Evolutionary conservation across 495 filamentous ascomycete genomes (phyloP), one percentile per base, ranked within the genome.

Genomic region (Trichocladium uniseriatum): DNA sequence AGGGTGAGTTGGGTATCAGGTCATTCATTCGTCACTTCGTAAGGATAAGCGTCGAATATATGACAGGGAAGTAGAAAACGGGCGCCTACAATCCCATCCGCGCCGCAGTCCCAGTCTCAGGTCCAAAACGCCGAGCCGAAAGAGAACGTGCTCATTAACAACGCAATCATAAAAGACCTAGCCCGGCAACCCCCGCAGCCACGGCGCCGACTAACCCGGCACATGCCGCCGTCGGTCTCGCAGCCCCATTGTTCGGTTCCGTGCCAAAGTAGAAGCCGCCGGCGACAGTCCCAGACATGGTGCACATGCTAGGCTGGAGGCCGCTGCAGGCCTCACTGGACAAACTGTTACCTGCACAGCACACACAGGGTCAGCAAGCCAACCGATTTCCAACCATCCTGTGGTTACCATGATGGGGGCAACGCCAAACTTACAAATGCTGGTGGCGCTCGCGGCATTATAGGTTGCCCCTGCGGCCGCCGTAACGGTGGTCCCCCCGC

Each of bases 381-480:
- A n/a, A n/a, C n/a, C n/a, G n/a, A n/a, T n/a, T n/a, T n/a, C n/a
- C n/a, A n/a, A n/a, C n/a, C n/a, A n/a, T n/a, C n/a, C n/a, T n/a
- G n/a, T n/a, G n/a, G n/a, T n/a, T n/a, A n/a, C n/a, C n/a, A n/a
- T n/a, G n/a, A n/a, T n/a, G n/a, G n/a, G n/a, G n/a, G n/a, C n/a
- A n/a, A n/a, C n/a, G n/a, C n/a, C n/a, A n/a, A n/a, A n/a, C 61
- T 35, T 76, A 63, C 85, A 89, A 8, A 86, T 79, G 15, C 78
- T 77, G 4, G 72, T 74, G 7, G 83, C 83, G 32, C 72, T 72
- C 6, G 73, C 62, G 6, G 67, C 36, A 1, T 64, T 70, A 10
- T 65, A 53, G 6, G 55, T 66, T 5, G 51, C 38, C 16, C 56
- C 60, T 31, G 45, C 60, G 16, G 59, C 64, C 14, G 69, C 66